A percentile compares a stretch with the other conserved stretches of the same genome.
Conservation (phyloP, 306 rosid genomes). For the Vachellia pachyceras region DNA sequence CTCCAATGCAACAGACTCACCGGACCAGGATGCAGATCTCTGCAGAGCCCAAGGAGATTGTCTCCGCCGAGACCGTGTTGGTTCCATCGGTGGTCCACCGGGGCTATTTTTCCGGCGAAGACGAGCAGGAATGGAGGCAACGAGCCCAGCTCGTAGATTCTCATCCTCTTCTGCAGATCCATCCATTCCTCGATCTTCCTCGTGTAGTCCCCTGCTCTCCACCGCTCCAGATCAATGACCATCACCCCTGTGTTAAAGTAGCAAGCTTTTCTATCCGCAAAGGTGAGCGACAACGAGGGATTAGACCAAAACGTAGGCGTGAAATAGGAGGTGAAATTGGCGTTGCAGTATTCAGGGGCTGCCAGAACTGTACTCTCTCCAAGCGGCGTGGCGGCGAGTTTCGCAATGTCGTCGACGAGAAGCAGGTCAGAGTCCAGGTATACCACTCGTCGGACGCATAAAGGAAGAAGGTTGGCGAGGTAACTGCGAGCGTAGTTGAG, state of each 20-base stretch:
- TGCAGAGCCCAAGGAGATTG: constrained; percentile 76
- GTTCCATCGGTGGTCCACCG: constrained; percentile 90
- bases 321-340: constrained; percentile 85
- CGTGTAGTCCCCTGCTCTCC: constrained; percentile 83
- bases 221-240: constrained; percentile 84
- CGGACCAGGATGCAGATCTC: constrained; percentile 83
- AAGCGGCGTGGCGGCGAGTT: constrained; percentile 69
- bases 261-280: constrained; percentile 66
- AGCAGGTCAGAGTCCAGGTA: constrained; percentile 93
- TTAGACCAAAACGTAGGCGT: constrained; percentile 84
- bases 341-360: constrained; percentile 95
- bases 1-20: constrained; percentile 98
- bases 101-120: constrained; percentile 75
- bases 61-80: constrained; percentile 96
- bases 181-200: constrained; percentile 90
- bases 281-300: constrained; percentile 72
- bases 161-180: constrained; percentile 85
- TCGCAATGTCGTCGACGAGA: constrained; percentile 85
- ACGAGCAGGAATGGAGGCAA: constrained; percentile 87
- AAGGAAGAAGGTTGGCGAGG: constrained; percentile 64
- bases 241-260: constrained; percentile 97
- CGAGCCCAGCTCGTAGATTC: constrained; percentile 85
- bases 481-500: constrained; percentile 89
- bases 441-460: constrained; percentile 74
- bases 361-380: constrained; percentile 55